A percentile compares a stretch with the other conserved stretches of the same genome.
These are phyloP conservation scores for Rauvolfia tetraphylla DNA, from an alignment of 257 asterid species.

Conservation along the genomic window DNA sequence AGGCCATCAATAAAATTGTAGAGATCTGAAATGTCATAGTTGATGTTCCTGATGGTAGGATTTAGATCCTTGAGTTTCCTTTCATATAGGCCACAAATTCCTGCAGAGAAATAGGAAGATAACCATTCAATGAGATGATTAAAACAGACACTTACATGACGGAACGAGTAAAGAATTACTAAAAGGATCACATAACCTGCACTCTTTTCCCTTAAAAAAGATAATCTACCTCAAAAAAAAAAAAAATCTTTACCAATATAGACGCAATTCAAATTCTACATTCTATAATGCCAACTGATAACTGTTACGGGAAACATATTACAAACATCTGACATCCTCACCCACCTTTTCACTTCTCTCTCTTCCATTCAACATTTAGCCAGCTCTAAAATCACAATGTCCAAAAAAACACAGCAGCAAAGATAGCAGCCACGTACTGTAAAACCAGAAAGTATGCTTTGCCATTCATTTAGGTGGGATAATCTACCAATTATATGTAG, in stretches of 20 bases:
- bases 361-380: background rate
- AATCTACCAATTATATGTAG: background rate
- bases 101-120: conserved; percentile 33
- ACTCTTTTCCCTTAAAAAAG: too few relatives aligned
- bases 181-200: background rate
- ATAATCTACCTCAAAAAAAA: background rate
- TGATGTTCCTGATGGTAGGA: conserved; percentile 73
- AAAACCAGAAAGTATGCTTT: background rate
- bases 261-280: background rate
- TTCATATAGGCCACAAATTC: conserved; percentile 87
- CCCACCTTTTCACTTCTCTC: background rate
- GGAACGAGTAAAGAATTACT: background rate
- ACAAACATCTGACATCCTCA: background rate
- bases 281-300: background rate
- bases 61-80: conserved; percentile 76
- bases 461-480: background rate
- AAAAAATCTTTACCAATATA: background rate
- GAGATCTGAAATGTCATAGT: conserved; percentile 82
- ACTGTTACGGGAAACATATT: too few relatives aligned
- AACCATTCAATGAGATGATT: background rate
- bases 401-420: background rate
- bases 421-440: background rate
- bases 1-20: conserved; percentile 89
- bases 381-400: background rate
- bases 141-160: background rate